Evolutionary conservation across 768 basidiomycete genomes (phyloP).

Genomic region (Calocybe cyanea): DNA sequence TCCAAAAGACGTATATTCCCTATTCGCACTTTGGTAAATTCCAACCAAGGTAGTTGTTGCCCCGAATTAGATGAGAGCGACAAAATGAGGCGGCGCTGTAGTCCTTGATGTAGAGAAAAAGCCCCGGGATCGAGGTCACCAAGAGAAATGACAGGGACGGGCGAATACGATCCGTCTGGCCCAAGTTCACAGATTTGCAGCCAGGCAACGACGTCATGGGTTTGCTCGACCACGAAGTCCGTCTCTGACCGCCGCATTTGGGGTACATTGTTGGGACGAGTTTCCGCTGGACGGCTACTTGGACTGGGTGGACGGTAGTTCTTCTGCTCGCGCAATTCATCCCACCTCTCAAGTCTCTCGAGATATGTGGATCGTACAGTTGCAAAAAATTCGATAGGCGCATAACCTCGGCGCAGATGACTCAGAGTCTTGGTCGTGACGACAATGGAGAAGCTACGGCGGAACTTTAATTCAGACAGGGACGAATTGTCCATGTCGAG

Average conservation of each 20-base stretch:
- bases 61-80: conserved; percentile 86
- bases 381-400: conserved; percentile 89
- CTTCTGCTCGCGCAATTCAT: conserved; percentile 83
- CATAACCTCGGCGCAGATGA: conserved; percentile 74
- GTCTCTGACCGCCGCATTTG: conserved; percentile 90
- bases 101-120: conserved; percentile 88
- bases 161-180: conserved; percentile 77
- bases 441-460: conserved; percentile 76
- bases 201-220: conserved; percentile 88
- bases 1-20: conserved; percentile 87
- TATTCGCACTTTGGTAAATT: conserved; percentile 69
- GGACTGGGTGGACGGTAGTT: conserved; percentile 35
- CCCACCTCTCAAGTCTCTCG: conserved; percentile 89
- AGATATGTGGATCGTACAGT: conserved; percentile 77
- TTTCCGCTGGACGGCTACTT: conserved; percentile 33
- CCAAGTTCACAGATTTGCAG: conserved; percentile 84
- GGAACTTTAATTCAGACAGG: conserved; percentile 78
- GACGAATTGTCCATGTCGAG: conserved; percentile 71
- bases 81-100: conserved; percentile 80
- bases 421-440: conserved; percentile 68
- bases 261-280: conserved; percentile 42
- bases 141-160: conserved; percentile 79
- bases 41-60: conserved; percentile 82
- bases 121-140: conserved; percentile 76
- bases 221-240: conserved; percentile 84